A percentile compares a stretch with the other conserved stretches of the same genome.
phyloP scores from a whole-genome alignment of 805 yeast genomes.

The Kluyveromyces siamensis region DNA sequence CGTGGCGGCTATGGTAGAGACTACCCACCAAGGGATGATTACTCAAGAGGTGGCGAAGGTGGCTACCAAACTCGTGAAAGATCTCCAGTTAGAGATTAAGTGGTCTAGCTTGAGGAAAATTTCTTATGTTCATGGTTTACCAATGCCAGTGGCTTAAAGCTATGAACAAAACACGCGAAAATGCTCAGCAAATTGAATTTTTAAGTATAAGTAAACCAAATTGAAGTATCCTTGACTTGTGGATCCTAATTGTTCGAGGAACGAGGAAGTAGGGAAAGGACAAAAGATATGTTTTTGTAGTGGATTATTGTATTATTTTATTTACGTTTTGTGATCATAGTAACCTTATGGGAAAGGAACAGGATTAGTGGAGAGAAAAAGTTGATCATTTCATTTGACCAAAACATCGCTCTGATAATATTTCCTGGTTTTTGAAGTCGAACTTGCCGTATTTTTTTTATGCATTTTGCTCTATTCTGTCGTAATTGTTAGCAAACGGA shows the following conservation, averaged over 20 bases:
- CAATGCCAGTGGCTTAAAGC: neutral
- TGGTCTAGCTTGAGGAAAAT: neutral
- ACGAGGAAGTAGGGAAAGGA: conserved; percentile 5
- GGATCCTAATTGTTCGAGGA: conserved; percentile 1
- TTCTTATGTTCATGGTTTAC: neutral
- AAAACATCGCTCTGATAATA: no score
- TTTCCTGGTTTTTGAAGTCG: no score
- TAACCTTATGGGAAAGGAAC: neutral
- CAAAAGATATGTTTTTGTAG: conserved; percentile 10
- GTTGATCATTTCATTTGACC: no score
- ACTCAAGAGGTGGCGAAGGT: conserved; percentile 29
- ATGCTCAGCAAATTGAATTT: neutral
- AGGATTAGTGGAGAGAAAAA: neutral
- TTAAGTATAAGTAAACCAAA: neutral
- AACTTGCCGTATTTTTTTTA: no score
- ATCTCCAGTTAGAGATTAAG: conserved; percentile 65
- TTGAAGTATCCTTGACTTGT: conserved; percentile 3
- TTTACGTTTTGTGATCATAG: conserved; percentile 2
- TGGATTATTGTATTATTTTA: conserved; percentile 12
- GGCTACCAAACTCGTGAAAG: conserved; percentile 47
- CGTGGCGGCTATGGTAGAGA: conserved; percentile 34
- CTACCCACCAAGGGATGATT: conserved; percentile 34
- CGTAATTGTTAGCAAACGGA: no score
- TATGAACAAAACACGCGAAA: neutral
- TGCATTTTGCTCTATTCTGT: no score